These are phyloP conservation scores for Xylaria sp. DNA, from an alignment of 2,329 filamentous ascomycete genomes.

Conservation along the genomic window DNA sequence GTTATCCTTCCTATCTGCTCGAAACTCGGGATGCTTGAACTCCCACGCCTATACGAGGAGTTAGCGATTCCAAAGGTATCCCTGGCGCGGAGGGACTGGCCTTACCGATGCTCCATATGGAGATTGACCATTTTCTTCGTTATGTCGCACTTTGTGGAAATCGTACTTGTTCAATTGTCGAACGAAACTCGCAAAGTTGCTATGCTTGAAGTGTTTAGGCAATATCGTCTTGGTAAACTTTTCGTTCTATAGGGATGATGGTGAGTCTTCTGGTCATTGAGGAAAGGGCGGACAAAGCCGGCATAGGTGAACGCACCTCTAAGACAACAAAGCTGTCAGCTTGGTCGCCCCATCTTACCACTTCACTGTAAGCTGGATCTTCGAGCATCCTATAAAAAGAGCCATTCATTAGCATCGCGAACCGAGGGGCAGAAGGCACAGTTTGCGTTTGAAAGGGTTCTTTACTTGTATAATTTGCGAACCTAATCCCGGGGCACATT, in stretches of 20 bases:
- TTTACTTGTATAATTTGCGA: constrained; percentile 97
- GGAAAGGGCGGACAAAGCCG: not conserved
- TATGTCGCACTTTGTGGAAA: constrained; percentile 90
- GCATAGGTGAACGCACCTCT: constrained; percentile 73
- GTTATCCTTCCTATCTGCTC: constrained; percentile 93
- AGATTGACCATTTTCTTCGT: constrained; percentile 84
- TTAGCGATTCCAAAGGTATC: constrained; percentile 46
- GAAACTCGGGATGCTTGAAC: constrained; percentile 97
- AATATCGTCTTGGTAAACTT: constrained; percentile 87
- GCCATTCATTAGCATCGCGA: constrained; percentile 48
- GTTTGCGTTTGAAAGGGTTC: constrained; percentile 39
- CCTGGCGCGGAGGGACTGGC: constrained; percentile 43
- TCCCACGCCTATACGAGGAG: constrained; percentile 78
- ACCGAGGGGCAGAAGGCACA: constrained; percentile 3
- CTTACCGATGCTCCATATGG: constrained; percentile 82
- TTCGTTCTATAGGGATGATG: constrained; percentile 75
- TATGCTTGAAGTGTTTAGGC: constrained; percentile 87
- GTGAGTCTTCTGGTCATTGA: constrained; percentile 38
- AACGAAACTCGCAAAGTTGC: constrained; percentile 83
- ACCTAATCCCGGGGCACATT: constrained; percentile 67
- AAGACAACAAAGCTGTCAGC: constrained; percentile 97
- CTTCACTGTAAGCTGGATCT: constrained; percentile 89
- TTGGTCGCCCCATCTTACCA: constrained; percentile 95
- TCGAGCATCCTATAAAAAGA: constrained; percentile 82
- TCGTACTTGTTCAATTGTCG: constrained; percentile 83